phyloP scores from a whole-genome alignment of 2,329 filamentous ascomycete species.

The Cyclaneusma minus region DNA sequence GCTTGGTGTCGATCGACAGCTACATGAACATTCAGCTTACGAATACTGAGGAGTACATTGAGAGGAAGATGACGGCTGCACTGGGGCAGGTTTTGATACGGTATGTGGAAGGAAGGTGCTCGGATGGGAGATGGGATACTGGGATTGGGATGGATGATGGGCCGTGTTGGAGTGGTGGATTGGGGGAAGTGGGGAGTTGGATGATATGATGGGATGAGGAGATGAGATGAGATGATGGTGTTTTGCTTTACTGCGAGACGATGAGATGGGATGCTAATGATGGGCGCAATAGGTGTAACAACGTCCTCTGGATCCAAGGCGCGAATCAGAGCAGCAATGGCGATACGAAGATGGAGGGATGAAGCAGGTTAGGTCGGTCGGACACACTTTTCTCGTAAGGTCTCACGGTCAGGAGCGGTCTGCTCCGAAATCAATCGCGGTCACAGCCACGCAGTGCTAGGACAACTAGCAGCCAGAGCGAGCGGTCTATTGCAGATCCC shows the following conservation, averaged over 20 bases:
- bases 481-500: no score
- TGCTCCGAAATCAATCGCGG: no score
- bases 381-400: no score
- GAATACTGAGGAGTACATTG: constrained; percentile 82
- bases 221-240: no score
- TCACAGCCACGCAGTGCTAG: no score
- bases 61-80: constrained; percentile 69
- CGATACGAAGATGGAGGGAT: constrained; percentile 42
- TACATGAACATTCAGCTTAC: constrained; percentile 98
- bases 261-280: constrained; percentile 1
- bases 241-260: no score
- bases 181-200: constrained; percentile 1
- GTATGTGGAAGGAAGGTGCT: constrained; percentile 27
- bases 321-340: constrained; percentile 33
- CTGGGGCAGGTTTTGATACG: constrained; percentile 87
- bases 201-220: constrained; percentile 2
- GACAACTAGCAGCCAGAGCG: no score
- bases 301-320: constrained; percentile 80
- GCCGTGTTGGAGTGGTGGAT: constrained; percentile 1
- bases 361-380: no score
- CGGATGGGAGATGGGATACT: neutral
- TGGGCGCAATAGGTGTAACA: constrained; percentile 64
- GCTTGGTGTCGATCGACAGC: constrained; percentile 81
- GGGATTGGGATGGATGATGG: neutral
- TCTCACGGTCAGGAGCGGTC: no score